Evolutionary conservation across 75 land plant genomes (phyloP), one percentile per base, ranked within the genome.

Genomic region (Larix kaempferi): DNA sequence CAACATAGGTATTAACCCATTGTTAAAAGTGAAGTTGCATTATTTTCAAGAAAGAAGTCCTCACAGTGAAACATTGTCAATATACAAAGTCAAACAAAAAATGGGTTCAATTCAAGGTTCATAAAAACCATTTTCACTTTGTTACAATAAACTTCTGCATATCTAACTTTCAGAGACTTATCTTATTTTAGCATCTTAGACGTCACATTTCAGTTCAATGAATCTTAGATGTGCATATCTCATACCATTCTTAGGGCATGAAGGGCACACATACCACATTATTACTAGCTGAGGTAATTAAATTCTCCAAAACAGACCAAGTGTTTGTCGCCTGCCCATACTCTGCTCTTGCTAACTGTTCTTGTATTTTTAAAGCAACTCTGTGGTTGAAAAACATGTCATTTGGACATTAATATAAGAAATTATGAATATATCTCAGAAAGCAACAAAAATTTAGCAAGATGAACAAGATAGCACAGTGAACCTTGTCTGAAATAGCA

Each of bases 221-320:
- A 49, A 49, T 49, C 54, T 49, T 49, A 10, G 54, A 49, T 10
- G 41, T n/a, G n/a, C n/a, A 19, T 41, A n/a, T 21, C 44, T 69
- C 22, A 21, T 69, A 21, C 23, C 25, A n/a, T 39, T n/a, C 12
- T 69, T 11, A 39, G 25, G 73, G 23, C n/a, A 6, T 74, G n/a
- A 49, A 55, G 27, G 54, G 17, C 57, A 74, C 54, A 54, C 75
- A 59, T 81, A 84, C 86, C 71, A 84, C 84, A 23, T 3, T 2
- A 56, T 81, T 84, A 56, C 83, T 81, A 56, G 7, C 57, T 15
- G 6, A 6, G 25, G 0, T 10, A 54, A 84, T 74, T n/a, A 64
- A 23, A 12, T n/a, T 55, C 64, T 91, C 87, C 4, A 91, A 82
- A 1, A 64, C 56, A 29, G 57, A 35, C 91, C 91, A 91, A 39